Evolutionary conservation across 345 rosid species (phyloP).

Genomic region (Mangifera indica): DNA sequence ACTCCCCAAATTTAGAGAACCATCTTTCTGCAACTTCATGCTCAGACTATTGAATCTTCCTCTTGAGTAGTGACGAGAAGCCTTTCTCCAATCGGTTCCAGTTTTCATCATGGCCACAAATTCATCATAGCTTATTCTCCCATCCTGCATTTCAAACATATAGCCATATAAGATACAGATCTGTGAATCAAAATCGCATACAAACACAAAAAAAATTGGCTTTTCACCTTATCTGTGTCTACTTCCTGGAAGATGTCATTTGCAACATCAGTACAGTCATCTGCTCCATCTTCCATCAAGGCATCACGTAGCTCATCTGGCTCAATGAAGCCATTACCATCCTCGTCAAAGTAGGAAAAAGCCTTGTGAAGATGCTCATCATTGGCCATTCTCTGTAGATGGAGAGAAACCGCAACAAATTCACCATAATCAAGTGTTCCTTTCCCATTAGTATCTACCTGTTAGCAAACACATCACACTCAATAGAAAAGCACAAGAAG

Average conservation of each 20-base stretch:
- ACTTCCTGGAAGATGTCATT: slow-evolving; percentile 99
- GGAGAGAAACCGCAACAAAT: slow-evolving; percentile 88
- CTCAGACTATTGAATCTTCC: slow-evolving; percentile 99
- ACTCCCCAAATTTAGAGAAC: slow-evolving; percentile 82
- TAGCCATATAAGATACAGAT: slow-evolving; percentile 20
- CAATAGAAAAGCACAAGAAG: not conserved
- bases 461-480: slow-evolving; percentile 31
- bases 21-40: slow-evolving; percentile 94
- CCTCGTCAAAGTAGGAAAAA: slow-evolving; percentile 96
- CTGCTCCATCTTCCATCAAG: slow-evolving; percentile 94
- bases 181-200: not conserved
- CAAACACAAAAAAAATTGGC: slow-evolving; percentile 3
- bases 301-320: slow-evolving; percentile 91
- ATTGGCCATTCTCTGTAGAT: slow-evolving; percentile 86
- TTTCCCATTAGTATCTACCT: slow-evolving; percentile 94
- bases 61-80: slow-evolving; percentile 99
- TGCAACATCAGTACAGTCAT: slow-evolving; percentile 85
- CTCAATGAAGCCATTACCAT: slow-evolving; percentile 80
- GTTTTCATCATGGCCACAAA: slow-evolving; percentile 99
- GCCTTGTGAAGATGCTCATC: slow-evolving; percentile 98
- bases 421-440: slow-evolving; percentile 91
- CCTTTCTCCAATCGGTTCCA: slow-evolving; percentile 99
- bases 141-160: slow-evolving; percentile 58
- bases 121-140: slow-evolving; percentile 92
- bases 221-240: slow-evolving; percentile 88